These are phyloP conservation scores for Bothia castanella DNA, from an alignment of 1,284 basidiomycete species.

Conservation along the genomic window DNA sequence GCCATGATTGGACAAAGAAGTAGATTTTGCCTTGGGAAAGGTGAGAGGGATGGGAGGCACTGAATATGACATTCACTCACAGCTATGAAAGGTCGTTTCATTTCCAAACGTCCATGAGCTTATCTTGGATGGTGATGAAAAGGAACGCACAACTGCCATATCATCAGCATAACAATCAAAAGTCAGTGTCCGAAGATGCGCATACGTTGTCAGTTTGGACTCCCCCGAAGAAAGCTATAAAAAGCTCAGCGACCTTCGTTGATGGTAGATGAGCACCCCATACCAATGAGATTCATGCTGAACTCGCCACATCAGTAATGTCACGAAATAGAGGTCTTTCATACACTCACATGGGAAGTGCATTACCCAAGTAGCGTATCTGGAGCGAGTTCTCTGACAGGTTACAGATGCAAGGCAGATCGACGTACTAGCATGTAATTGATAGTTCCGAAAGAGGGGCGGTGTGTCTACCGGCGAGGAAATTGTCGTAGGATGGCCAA, in stretches of 20 bases:
- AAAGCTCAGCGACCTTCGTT: neutral
- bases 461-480: neutral
- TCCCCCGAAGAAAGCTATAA: constrained; percentile 17
- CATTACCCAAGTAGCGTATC: constrained; percentile 26
- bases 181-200: neutral
- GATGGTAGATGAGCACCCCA: neutral
- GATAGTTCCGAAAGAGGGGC: constrained; percentile 7
- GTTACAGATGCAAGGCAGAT: neutral
- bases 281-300: constrained; percentile 20
- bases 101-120: neutral
- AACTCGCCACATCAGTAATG: neutral
- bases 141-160: constrained; percentile 15
- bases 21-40: constrained; percentile 8
- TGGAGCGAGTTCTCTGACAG: neutral
- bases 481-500: neutral
- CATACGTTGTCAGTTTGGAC: constrained; percentile 13
- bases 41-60: neutral
- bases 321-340: neutral
- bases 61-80: neutral
- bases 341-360: constrained; percentile 19
- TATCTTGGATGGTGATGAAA: neutral
- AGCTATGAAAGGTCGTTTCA: constrained; percentile 1
- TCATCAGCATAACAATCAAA: neutral
- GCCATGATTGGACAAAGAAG: constrained; percentile 6
- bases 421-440: constrained; percentile 17